Conservation (phyloP, 768 basidiomycete genomes). For the Suillus placidus region DNA sequence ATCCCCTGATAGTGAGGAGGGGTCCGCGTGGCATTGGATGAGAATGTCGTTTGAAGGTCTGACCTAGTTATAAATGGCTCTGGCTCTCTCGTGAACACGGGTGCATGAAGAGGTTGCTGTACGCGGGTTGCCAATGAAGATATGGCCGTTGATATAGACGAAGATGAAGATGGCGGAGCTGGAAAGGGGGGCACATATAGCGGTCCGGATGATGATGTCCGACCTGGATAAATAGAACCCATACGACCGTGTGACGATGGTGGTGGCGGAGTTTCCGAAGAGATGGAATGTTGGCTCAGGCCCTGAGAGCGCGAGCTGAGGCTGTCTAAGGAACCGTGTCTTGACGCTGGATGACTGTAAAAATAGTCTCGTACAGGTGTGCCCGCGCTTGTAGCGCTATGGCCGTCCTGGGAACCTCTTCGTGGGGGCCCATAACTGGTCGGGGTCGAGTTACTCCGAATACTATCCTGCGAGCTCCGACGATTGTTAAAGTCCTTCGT, state of each 20-base stretch:
- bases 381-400: constrained; percentile 12
- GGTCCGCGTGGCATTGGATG: constrained; percentile 67
- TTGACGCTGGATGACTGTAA: constrained; percentile 16
- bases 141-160: constrained; percentile 6
- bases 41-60: constrained; percentile 69
- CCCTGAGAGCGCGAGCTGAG: constrained; percentile 4
- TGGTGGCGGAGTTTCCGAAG: constrained; percentile 3
- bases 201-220: constrained; percentile 20
- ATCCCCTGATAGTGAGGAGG: constrained; percentile 56
- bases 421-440: constrained; percentile 28
- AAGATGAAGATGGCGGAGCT: constrained; percentile 28
- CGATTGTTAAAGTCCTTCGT: constrained; percentile 15
- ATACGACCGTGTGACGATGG: constrained; percentile 4
- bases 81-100: constrained; percentile 27
- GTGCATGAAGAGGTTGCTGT: constrained; percentile 13
- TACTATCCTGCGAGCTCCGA: constrained; percentile 25
- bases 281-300: constrained; percentile 2
- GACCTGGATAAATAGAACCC: constrained; percentile 28
- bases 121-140: constrained; percentile 16
- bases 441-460: constrained; percentile 30
- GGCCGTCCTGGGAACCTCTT: constrained; percentile 25
- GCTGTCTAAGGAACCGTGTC: constrained; percentile 14
- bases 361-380: constrained; percentile 28
- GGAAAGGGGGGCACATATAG: constrained; percentile 31
- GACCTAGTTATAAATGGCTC: constrained; percentile 53